Percentiles rank a stretch among this genome's conserved stretches.
Evolutionary conservation across 2,329 filamentous ascomycete species (phyloP).

Genomic region (Neofusicoccum laricinum): DNA sequence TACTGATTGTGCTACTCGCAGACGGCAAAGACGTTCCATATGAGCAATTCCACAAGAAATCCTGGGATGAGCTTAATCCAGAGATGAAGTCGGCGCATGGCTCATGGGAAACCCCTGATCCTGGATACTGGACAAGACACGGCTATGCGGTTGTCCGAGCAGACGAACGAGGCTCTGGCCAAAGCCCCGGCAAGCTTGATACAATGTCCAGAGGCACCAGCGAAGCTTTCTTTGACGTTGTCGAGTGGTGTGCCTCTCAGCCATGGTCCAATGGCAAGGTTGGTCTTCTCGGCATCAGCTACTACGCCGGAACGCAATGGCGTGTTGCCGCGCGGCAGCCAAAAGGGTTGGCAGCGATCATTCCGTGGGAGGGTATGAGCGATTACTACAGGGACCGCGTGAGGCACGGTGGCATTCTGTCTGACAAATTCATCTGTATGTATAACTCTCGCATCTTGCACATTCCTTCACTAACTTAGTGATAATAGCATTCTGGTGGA

Average conservation of each 20-base stretch:
- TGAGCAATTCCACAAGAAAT: too few relatives aligned
- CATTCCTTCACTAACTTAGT: too few relatives aligned
- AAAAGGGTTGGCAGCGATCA: conserved; percentile 41
- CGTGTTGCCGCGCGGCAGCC: conserved; percentile 48
- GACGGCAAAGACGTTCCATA: too few relatives aligned
- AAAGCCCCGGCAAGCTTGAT: conserved; percentile 48
- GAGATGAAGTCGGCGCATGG: too few relatives aligned
- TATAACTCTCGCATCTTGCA: too few relatives aligned
- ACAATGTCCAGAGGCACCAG: conserved; percentile 50
- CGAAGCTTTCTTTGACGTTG: conserved; percentile 49
- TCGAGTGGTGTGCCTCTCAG: conserved; percentile 51
- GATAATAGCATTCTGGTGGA: too few relatives aligned
- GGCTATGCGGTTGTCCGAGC: conserved; percentile 57
- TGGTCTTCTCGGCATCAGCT: conserved; percentile 48
- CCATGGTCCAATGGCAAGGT: conserved; percentile 50
- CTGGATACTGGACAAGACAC: conserved; percentile 54
- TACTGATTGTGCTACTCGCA: too few relatives aligned
- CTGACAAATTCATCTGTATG: too few relatives aligned
- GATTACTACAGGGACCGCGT: conserved; percentile 58
- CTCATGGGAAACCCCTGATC: conserved; percentile 58
- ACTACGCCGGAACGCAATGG: conserved; percentile 51
- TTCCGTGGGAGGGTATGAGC: conserved; percentile 55
- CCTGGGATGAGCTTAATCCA: too few relatives aligned
- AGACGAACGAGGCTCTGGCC: conserved; percentile 49
- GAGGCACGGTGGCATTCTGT: conserved; percentile 57